Evolutionary conservation across 2,329 filamentous ascomycete genomes (phyloP), one percentile per base, ranked within the genome.

Genomic region (Orbilia quercus): DNA sequence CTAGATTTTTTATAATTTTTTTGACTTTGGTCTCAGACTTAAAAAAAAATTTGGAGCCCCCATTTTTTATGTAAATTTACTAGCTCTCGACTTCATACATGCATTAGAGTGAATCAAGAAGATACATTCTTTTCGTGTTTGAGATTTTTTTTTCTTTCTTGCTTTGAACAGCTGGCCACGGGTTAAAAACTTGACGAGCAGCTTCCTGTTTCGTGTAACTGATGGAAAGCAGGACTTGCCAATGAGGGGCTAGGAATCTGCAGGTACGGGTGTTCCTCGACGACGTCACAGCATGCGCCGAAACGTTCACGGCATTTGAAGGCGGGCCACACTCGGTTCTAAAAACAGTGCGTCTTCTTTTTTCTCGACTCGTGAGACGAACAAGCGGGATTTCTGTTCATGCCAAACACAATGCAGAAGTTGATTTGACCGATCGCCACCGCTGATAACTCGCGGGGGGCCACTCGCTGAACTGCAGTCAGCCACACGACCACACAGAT

Each of bases 221-320:
- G 55, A 31, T 3, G n/a, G n/a, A n/a, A 58, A 57, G 57, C 23
- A 63, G 51, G 57, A 71, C 66, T 71, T 71, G 58, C 66, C 66
- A 45, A 57, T 71, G 58, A 48, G 55, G 53, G 58, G 58, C n/a
- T 23, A 64, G 34, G 25, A 71, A 64, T 47, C 66, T 71, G 66
- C 66, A 71, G 66, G 66, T 71, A 71, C 66, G 44, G 48, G 42
- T 20, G 42, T 50, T 63, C 28, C 45, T 44, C 16, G n/a, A 51
- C 57, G 66, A 71, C 66, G 66, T 71, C 66, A 71, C 57, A 58
- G 58, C 42, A 63, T 63, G 66, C 66, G 57, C 66, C 66, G 58
- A 71, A 63, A 70, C 62, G n/a, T 50, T 25, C 23, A 22, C 25
- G 51, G 66, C 66, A 71, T 12, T 36, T 58, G 57, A 51, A 42